Evolutionary conservation across 495 filamentous ascomycete genomes (phyloP).

Genomic region (Penicillium egyptiacum): DNA sequence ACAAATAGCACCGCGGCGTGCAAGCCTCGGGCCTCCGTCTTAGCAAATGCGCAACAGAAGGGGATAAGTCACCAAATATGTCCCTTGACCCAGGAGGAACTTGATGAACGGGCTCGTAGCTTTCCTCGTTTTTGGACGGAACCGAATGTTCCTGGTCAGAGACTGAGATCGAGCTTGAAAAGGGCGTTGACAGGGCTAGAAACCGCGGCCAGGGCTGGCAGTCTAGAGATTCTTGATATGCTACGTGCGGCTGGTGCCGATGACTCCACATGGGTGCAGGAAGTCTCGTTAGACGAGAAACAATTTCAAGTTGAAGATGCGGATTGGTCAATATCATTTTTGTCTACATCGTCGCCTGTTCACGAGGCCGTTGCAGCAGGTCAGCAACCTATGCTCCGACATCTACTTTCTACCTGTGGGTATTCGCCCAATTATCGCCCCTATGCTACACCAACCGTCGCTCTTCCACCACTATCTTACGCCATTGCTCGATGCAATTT

Average conservation of each 20-base stretch:
- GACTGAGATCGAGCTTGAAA: not conserved
- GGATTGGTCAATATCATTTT: not conserved
- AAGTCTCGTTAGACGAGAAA: not conserved
- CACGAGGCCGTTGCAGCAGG: not conserved
- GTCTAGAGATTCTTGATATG: not conserved
- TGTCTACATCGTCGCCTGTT: not conserved
- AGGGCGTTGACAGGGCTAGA: not conserved
- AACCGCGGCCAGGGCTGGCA: not conserved
- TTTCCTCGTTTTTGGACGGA: constrained; percentile 1
- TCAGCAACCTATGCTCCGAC: not conserved
- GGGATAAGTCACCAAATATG: not conserved
- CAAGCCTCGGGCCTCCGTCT: not conserved
- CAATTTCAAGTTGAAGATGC: not conserved
- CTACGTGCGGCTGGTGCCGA: not conserved
- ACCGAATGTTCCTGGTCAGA: not conserved
- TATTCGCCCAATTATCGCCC: constrained; percentile 1
- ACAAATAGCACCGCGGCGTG: not conserved
- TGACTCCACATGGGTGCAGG: not conserved
- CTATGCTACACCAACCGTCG: not conserved
- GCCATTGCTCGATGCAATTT: not conserved
- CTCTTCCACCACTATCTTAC: not conserved
- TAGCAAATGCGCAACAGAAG: not conserved
- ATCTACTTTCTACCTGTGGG: not conserved
- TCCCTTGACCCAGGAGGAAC: not conserved
- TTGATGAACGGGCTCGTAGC: not conserved